Evolutionary conservation across 192 early-diverging fungal species (phyloP), one percentile per base, ranked within the genome.

Genomic region (Dissophora ornata): DNA sequence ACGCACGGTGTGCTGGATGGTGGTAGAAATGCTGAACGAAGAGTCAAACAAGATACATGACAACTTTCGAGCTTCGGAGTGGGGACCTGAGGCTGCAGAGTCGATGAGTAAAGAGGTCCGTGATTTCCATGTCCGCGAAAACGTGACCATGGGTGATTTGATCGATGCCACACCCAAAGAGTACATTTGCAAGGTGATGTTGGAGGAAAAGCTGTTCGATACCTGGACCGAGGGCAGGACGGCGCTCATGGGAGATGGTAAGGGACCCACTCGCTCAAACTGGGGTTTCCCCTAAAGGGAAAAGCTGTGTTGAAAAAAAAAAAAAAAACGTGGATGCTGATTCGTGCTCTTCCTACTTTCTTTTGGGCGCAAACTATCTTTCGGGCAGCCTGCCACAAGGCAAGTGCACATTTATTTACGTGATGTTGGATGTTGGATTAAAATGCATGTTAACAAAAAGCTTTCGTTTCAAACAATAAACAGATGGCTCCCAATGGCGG

Each of bases 81-180:
- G 64, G 64, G 64, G 64, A 3, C 44, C 64, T 19, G 64, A 67
- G 25, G 64, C 64, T 13, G 64, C 64, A 3, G 64, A 47, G 18
- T 25, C 45, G 0, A 67, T 67, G 64, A 47, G 53, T 19, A 56
- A 57, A 18, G 33, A 56, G 24, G 64, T 67, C 15, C 54, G 64
- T 2, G 34, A 67, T 28, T 67, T 67, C 18, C 28, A 13, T 0
- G 48, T 67, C 4, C 32, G 38, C 21, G 54, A 38, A 10, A 54
- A 30, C 22, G 44, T 42, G 54, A 67, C 64, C 1, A 15, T 67
- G 0, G 64, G 64, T 8, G 21, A 45, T 4, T 25, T 67, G 42
- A 67, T 67, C 28, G 64, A 67, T 28, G 19, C 18, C 36, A 57
- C 64, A 0, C 30, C 34, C 33, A 67, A 38, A 18, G 64, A 57